Evolutionary conservation across 495 filamentous ascomycete genomes (phyloP), one percentile per base, ranked within the genome.

Genomic region (Xylaria curta): DNA sequence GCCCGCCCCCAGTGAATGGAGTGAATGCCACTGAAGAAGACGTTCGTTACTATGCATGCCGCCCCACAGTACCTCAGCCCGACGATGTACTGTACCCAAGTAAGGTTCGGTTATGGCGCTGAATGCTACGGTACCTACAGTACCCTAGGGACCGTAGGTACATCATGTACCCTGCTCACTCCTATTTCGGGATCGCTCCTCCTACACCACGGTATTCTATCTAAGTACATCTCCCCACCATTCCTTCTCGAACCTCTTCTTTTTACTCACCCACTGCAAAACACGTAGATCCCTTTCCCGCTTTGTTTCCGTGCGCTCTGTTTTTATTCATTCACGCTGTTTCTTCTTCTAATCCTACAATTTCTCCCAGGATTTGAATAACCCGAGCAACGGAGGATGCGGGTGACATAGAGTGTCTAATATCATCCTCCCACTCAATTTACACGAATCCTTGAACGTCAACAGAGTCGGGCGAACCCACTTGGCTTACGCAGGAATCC

Each of bases 251-350:
- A 58, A 51, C 47, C 61, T 46, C 56, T 49, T 54, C 54, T 61
- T 60, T 38, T 54, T 40, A 44, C 44, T 54, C 42, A 47, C 51
- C 38, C 38, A 44, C 65, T 67, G 38, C 66, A 28, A 68, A 47
- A 61, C 54, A 38, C 66, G 66, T 33, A 49, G 66, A 69, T 69
- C 66, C 66, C 13, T 59, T 38, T 36, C 47, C 49, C 63, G 65
- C 65, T 51, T 67, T 21, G 19, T 67, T 67, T 67, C 49, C 60
- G 12, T 38, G 36, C 8, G 19, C 26, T 47, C 56, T 64, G 33
- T 44, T 70, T 62, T 51, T 31, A 40, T 54, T 40, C 21, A 12
- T 59, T 68, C 51, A 44, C 40, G 13, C 33, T 44, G 17, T 38
- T 38, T 60, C 33, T 47, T 44, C 49, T 28, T 40, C 51, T 53